phyloP scores from a whole-genome alignment of 768 basidiomycete genomes.

The Boletus sensibilis region DNA sequence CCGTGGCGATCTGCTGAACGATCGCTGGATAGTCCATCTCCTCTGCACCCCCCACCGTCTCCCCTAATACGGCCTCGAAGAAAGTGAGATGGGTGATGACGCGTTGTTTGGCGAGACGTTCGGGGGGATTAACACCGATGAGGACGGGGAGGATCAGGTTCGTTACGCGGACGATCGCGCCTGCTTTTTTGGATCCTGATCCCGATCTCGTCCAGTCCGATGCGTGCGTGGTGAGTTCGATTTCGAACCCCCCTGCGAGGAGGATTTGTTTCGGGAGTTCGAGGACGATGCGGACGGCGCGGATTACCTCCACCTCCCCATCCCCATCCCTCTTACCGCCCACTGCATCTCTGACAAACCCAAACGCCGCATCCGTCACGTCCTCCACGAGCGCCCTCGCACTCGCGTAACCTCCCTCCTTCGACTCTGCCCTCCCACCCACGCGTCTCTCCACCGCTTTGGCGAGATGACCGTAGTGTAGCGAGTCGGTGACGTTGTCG shows the following conservation, averaged over 20 bases:
- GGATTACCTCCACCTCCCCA: neutral
- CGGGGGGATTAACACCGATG: constrained; percentile 72
- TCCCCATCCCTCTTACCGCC: neutral
- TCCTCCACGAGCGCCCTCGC: constrained; percentile 35
- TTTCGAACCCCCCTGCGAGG: constrained; percentile 43
- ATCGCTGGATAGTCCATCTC: constrained; percentile 39
- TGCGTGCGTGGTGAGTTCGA: constrained; percentile 36
- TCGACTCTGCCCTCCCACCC: neutral
- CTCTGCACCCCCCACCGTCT: neutral
- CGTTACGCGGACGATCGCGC: constrained; percentile 40
- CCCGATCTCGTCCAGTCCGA: neutral
- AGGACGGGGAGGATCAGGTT: constrained; percentile 52
- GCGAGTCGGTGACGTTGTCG: constrained; percentile 54
- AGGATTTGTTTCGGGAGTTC: constrained; percentile 51
- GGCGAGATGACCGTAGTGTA: constrained; percentile 65
- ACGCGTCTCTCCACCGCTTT: constrained; percentile 43
- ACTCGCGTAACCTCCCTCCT: constrained; percentile 24
- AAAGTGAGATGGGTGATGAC: constrained; percentile 56
- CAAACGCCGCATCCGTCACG: constrained; percentile 39
- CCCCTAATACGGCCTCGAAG: constrained; percentile 26
- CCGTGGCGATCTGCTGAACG: constrained; percentile 33
- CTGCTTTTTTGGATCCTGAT: neutral
- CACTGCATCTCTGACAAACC: constrained; percentile 37
- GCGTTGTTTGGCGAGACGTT: constrained; percentile 62
- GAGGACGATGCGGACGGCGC: constrained; percentile 42